A percentile compares a stretch with the other conserved stretches of the same genome.
phyloP scores from a whole-genome alignment of 2,329 filamentous ascomycete genomes.

The Paraconiothyrium sp. region DNA sequence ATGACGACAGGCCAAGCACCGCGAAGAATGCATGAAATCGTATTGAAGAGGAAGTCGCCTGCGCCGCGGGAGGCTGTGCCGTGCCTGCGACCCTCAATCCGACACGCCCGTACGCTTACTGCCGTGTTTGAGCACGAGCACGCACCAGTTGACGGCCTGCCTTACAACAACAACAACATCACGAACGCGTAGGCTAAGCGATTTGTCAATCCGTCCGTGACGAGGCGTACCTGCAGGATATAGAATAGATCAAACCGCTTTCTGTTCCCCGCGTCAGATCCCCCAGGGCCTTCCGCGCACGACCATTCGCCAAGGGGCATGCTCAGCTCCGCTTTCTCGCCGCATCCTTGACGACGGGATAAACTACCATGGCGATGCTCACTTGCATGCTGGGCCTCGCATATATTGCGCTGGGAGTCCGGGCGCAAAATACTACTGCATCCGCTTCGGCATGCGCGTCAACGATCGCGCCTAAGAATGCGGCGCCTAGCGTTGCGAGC shows the following conservation, averaged over 20 bases:
- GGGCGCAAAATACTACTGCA: conserved; percentile 31
- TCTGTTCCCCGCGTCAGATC: not conserved
- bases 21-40: not conserved
- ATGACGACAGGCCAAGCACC: conserved; percentile 13
- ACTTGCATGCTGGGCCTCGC: conserved; percentile 38
- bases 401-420: conserved; percentile 33
- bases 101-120: too few relatives aligned
- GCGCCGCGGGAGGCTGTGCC: conserved; percentile 4
- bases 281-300: not conserved
- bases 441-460: conserved; percentile 44
- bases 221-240: not conserved
- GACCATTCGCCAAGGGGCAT: not conserved
- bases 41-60: not conserved
- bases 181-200: not conserved
- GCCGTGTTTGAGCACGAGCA: too few relatives aligned
- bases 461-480: conserved; percentile 49
- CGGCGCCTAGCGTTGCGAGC: conserved; percentile 52
- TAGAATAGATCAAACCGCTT: not conserved
- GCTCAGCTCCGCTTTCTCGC: conserved; percentile 9
- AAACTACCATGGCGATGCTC: conserved; percentile 22
- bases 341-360: not conserved
- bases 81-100: not conserved
- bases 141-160: not conserved
- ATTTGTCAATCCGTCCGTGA: not conserved
- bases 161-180: not conserved